Evolutionary conservation across 805 yeast genomes (phyloP).

Genomic region (Kazachstania africana): DNA sequence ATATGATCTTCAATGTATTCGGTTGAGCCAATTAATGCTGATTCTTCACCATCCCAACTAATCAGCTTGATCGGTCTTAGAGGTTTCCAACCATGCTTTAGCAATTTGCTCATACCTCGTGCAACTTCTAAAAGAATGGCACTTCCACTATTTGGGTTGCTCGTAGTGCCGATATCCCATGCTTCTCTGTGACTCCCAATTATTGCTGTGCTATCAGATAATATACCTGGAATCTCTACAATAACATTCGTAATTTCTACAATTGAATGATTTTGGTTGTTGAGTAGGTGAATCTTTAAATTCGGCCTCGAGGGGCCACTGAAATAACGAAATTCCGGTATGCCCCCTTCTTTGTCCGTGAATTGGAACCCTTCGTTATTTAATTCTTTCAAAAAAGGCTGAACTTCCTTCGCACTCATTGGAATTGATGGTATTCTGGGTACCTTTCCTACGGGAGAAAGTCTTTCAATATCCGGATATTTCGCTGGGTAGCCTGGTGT

Average conservation of each 20-base stretch:
- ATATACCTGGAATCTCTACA: constrained; percentile 45
- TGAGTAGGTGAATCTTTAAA: constrained; percentile 28
- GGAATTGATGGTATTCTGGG: constrained; percentile 48
- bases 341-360: constrained; percentile 32
- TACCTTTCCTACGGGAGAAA: constrained; percentile 31
- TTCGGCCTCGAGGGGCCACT: constrained; percentile 34
- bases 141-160: constrained; percentile 35
- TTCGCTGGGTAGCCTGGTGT: constrained; percentile 62
- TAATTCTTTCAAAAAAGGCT: constrained; percentile 30
- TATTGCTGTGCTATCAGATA: constrained; percentile 39
- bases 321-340: constrained; percentile 32
- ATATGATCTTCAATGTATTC: constrained; percentile 61
- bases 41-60: constrained; percentile 77
- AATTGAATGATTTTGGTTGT: constrained; percentile 31
- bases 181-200: constrained; percentile 48
- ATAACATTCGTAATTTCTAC: constrained; percentile 38
- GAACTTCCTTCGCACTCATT: constrained; percentile 32
- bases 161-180: constrained; percentile 32
- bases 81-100: constrained; percentile 56
- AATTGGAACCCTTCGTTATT: constrained; percentile 29
- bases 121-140: constrained; percentile 41
- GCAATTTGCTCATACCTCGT: constrained; percentile 36
- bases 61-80: constrained; percentile 55
- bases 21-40: constrained; percentile 63
- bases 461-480: constrained; percentile 26